Conservation (phyloP, 2,329 filamentous ascomycete species). For the Paecilomyces niveus region DNA sequence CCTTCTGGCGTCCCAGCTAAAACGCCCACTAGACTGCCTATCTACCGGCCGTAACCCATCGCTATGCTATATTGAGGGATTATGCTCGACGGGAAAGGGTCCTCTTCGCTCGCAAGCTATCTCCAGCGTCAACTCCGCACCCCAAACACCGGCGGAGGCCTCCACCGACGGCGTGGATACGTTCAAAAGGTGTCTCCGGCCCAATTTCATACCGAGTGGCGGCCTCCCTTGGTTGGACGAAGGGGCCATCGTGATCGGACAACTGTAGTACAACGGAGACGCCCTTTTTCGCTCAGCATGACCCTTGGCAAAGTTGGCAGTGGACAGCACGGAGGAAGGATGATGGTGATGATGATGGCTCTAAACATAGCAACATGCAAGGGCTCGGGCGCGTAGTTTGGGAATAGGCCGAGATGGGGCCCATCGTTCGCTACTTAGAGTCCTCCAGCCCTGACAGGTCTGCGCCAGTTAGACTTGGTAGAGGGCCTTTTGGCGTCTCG, state of each 20-base stretch:
- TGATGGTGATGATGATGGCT: neutral
- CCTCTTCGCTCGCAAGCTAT: neutral
- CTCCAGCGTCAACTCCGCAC: neutral
- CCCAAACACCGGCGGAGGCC: neutral
- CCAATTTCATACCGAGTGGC: neutral
- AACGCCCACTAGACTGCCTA: neutral
- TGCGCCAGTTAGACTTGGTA: neutral
- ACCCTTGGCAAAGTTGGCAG: neutral
- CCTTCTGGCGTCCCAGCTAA: neutral
- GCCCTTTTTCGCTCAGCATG: neutral
- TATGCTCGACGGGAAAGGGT: neutral
- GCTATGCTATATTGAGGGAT: neutral
- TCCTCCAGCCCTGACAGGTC: neutral
- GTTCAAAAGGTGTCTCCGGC: neutral
- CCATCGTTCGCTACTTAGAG: neutral
- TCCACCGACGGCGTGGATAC: neutral
- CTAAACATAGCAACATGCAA: slow-evolving; percentile 1
- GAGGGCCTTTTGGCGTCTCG: neutral
- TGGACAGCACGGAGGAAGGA: neutral
- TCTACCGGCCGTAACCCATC: neutral
- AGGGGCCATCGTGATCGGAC: neutral
- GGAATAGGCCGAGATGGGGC: neutral
- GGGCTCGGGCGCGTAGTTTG: neutral
- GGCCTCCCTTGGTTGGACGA: neutral
- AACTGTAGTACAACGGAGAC: neutral